Conservation (phyloP, 768 basidiomycete species). For the Rhodosporidiobolus sp. region DNA sequence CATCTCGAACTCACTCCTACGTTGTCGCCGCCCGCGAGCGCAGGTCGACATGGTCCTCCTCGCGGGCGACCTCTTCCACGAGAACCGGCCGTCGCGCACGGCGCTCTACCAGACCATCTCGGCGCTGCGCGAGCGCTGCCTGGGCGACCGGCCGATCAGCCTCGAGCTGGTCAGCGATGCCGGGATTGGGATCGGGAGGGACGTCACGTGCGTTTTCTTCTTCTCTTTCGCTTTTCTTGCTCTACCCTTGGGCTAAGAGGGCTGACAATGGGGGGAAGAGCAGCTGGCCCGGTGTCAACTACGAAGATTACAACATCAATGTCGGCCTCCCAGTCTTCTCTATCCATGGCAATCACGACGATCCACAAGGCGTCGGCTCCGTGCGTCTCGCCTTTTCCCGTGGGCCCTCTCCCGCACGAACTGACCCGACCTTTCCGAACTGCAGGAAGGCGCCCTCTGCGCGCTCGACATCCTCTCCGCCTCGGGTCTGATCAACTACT, state of each 20-base stretch:
- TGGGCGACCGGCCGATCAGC: slow-evolving; percentile 84
- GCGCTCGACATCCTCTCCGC: slow-evolving; percentile 93
- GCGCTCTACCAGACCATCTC: slow-evolving; percentile 85
- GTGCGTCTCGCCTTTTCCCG: slow-evolving; percentile 56
- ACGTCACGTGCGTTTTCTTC: slow-evolving; percentile 64
- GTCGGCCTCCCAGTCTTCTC: slow-evolving; percentile 96
- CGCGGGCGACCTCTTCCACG: slow-evolving; percentile 95
- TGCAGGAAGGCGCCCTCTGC: slow-evolving; percentile 87
- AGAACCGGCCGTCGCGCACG: slow-evolving; percentile 89
- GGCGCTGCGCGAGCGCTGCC: slow-evolving; percentile 80
- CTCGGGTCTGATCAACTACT: slow-evolving; percentile 91
- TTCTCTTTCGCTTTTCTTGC: background rate
- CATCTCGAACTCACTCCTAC: background rate
- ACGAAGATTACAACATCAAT: slow-evolving; percentile 94
- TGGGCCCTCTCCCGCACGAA: too few species aligned
- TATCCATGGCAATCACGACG: slow-evolving; percentile 98
- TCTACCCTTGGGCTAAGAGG: background rate
- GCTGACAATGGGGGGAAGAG: background rate
- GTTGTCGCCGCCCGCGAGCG: too few species aligned
- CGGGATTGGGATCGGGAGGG: slow-evolving; percentile 77
- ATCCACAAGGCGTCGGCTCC: slow-evolving; percentile 91
- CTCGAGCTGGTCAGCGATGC: slow-evolving; percentile 90
- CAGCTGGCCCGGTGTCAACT: slow-evolving; percentile 94
- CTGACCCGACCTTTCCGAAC: background rate
- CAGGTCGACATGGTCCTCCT: slow-evolving; percentile 95